A percentile compares a stretch with the other conserved stretches of the same genome.
Evolutionary conservation across 2,329 filamentous ascomycete species (phyloP).

Genomic region (Diplodia corticola): DNA sequence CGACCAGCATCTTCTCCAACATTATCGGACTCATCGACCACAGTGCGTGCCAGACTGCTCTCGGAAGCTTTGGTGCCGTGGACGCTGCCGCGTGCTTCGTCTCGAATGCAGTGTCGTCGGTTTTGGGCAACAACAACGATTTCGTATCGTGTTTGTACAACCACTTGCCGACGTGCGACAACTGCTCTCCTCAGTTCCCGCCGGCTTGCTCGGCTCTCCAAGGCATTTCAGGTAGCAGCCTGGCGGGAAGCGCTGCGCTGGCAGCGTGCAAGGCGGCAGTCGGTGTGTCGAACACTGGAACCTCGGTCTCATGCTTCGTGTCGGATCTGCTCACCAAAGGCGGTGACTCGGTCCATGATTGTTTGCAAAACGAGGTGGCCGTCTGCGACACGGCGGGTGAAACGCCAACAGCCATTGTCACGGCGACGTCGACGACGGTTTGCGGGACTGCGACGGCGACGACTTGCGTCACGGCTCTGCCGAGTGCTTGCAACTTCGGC

Average conservation of each 20-base stretch:
- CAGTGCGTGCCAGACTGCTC: not conserved
- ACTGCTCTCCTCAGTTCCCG: not conserved
- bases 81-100: not conserved
- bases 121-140: not conserved
- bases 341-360: not conserved
- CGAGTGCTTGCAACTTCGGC: not conserved
- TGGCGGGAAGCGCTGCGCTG: not conserved
- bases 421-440: not conserved
- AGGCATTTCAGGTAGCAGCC: not conserved
- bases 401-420: not conserved
- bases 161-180: not conserved
- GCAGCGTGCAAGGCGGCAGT: not conserved
- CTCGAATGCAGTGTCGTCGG: not conserved
- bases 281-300: not conserved
- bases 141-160: not conserved
- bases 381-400: not conserved
- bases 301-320: not conserved
- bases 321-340: not conserved
- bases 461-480: not conserved
- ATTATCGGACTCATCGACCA: not conserved
- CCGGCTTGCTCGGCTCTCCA: not conserved
- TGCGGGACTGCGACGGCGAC: not conserved
- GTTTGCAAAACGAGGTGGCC: not conserved
- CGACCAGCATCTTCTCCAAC: not conserved
- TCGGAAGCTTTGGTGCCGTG: not conserved